A percentile compares a stretch with the other conserved stretches of the same genome.
Evolutionary conservation across 1,284 basidiomycete genomes (phyloP).

Genomic region (Coniophora puteana): DNA sequence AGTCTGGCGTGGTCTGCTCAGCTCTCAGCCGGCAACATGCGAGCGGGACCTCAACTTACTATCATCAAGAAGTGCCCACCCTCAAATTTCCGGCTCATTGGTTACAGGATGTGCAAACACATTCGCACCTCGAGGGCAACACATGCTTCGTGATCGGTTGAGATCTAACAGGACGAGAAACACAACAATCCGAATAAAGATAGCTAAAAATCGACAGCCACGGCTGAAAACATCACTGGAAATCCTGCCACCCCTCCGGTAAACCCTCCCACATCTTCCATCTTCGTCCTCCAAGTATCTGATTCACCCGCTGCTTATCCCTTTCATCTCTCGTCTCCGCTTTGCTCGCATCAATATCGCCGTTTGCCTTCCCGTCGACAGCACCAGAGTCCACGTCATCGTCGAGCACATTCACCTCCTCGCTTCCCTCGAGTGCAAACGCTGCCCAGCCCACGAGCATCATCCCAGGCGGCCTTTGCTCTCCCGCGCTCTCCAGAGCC

Average conservation of each 20-base stretch:
- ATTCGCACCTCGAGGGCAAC: no score
- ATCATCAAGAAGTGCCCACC: no score
- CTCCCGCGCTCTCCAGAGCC: slow-evolving; percentile 73
- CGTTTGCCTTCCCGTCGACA: no score
- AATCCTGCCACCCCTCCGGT: slow-evolving; percentile 44
- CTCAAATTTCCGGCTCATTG: no score
- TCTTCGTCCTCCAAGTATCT: slow-evolving; percentile 52
- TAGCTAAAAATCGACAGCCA: background rate
- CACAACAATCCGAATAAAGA: background rate
- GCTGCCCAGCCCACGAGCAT: slow-evolving; percentile 94
- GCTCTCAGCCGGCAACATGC: no score
- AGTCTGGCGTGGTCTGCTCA: no score
- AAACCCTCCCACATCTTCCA: slow-evolving; percentile 65
- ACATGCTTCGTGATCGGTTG: no score
- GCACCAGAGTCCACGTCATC: no score
- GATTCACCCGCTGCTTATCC: slow-evolving; percentile 48
- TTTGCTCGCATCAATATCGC: no score
- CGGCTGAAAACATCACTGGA: slow-evolving; percentile 14
- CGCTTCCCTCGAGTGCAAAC: slow-evolving; percentile 52
- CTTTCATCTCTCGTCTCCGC: slow-evolving; percentile 29
- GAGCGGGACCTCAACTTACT: no score
- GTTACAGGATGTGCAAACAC: no score
- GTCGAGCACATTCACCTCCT: slow-evolving; percentile 50
- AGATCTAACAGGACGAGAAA: no score
- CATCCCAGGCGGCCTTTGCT: slow-evolving; percentile 95